Conservation (phyloP, 768 basidiomycete genomes). For the Saitozyma sp. region DNA sequence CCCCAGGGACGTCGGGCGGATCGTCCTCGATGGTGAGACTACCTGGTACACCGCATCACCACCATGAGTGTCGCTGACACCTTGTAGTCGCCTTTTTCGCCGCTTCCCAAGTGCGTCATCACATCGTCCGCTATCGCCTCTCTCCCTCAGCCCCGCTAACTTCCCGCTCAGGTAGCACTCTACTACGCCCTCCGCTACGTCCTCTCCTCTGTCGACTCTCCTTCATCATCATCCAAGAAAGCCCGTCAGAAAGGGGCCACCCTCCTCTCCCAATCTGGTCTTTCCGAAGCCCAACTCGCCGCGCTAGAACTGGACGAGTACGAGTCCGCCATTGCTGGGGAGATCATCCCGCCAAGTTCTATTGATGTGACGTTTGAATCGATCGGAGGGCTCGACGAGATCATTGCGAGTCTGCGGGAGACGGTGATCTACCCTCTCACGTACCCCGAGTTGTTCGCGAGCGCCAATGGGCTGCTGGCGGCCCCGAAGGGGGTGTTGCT, state of each 20-base stretch:
- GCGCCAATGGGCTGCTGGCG: slow-evolving; percentile 66
- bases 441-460: slow-evolving; percentile 84
- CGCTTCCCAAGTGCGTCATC: slow-evolving; percentile 43
- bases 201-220: slow-evolving; percentile 50
- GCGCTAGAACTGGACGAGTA: slow-evolving; percentile 79
- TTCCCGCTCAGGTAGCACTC: slow-evolving; percentile 45
- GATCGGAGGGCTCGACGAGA: slow-evolving; percentile 89
- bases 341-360: slow-evolving; percentile 64
- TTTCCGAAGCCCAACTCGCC: slow-evolving; percentile 47
- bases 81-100: slow-evolving; percentile 51
- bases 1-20: slow-evolving; percentile 30
- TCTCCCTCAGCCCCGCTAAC: slow-evolving; percentile 1
- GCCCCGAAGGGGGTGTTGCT: slow-evolving; percentile 95
- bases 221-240: slow-evolving; percentile 48
- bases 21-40: slow-evolving; percentile 48
- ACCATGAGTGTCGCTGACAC: neutral
- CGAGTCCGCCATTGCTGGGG: slow-evolving; percentile 89
- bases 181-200: slow-evolving; percentile 54
- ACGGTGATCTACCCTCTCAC: slow-evolving; percentile 92
- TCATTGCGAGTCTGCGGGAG: slow-evolving; percentile 85
- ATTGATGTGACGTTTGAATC: slow-evolving; percentile 58
- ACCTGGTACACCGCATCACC: neutral
- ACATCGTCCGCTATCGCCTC: neutral
- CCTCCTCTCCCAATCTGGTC: slow-evolving; percentile 49
- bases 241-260: slow-evolving; percentile 51